Conservation (phyloP, 2,329 filamentous ascomycete species). For the Fusarium pininemorale region DNA sequence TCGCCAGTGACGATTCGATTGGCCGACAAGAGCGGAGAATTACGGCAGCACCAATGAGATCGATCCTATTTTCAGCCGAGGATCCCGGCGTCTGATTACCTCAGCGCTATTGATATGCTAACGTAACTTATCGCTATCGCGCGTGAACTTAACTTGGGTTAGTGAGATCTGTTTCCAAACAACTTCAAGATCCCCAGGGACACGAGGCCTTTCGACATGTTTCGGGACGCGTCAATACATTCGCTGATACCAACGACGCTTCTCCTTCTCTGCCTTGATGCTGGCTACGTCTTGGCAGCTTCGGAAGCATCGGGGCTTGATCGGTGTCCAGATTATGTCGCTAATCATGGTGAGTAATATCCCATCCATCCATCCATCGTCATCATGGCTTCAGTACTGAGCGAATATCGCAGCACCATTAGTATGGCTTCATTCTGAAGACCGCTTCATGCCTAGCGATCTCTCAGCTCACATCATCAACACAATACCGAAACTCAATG, state of each 20-base stretch:
- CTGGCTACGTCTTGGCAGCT: constrained; percentile 7
- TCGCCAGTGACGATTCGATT: background rate
- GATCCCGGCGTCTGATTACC: constrained; percentile 22
- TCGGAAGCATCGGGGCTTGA: constrained; percentile 7
- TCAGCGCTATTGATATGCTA: background rate
- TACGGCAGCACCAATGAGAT: constrained; percentile 5
- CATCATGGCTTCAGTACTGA: background rate
- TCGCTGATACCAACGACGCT: constrained; percentile 2
- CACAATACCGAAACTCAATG: constrained; percentile 39
- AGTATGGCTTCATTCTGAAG: constrained; percentile 47
- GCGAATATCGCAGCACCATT: constrained; percentile 40
- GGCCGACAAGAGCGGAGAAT: background rate
- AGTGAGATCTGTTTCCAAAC: constrained; percentile 12
- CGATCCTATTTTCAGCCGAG: too few species aligned
- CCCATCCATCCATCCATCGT: background rate
- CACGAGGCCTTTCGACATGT: constrained; percentile 11
- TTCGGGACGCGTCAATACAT: background rate
- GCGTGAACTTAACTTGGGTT: background rate
- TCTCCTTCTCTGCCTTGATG: constrained; percentile 4
- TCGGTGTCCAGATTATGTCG: constrained; percentile 44
- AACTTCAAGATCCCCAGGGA: background rate
- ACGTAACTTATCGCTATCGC: background rate
- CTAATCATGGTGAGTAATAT: constrained; percentile 41
- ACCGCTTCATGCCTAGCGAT: constrained; percentile 46
- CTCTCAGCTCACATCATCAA: constrained; percentile 43